Evolutionary conservation across 2,329 filamentous ascomycete genomes (phyloP).

Genomic region (Diaporthe sp.): DNA sequence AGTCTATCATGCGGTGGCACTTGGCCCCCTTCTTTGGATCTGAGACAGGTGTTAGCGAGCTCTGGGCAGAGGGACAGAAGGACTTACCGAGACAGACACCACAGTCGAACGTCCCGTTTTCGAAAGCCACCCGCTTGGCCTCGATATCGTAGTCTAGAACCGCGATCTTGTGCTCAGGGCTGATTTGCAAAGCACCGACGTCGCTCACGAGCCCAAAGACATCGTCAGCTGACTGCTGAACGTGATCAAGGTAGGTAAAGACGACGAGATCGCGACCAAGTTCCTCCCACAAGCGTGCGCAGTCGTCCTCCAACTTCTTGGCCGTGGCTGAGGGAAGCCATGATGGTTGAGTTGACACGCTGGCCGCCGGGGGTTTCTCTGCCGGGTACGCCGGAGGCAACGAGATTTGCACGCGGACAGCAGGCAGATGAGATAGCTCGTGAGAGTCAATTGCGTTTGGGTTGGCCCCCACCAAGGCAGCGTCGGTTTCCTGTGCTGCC

Average conservation of each 20-base stretch:
- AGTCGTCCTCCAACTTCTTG: slow-evolving; percentile 63
- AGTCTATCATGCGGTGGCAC: slow-evolving; percentile 86
- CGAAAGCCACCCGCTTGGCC: slow-evolving; percentile 80
- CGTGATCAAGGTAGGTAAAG: slow-evolving; percentile 74
- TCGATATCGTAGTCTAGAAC: slow-evolving; percentile 84
- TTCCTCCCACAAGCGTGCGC: slow-evolving; percentile 71
- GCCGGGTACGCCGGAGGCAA: slow-evolving; percentile 72
- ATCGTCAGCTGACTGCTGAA: slow-evolving; percentile 69
- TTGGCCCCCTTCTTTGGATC: slow-evolving; percentile 89
- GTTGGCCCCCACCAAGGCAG: slow-evolving; percentile 20
- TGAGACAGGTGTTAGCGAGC: slow-evolving; percentile 46
- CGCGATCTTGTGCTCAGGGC: slow-evolving; percentile 73
- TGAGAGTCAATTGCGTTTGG: slow-evolving; percentile 57
- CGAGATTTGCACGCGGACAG: slow-evolving; percentile 64
- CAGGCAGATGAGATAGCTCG: slow-evolving; percentile 68
- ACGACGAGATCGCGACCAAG: slow-evolving; percentile 69
- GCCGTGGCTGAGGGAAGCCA: slow-evolving; percentile 68
- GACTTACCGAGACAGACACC: slow-evolving; percentile 80
- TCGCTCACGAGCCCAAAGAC: slow-evolving; percentile 69
- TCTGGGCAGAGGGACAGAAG: background rate
- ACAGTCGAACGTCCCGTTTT: slow-evolving; percentile 88
- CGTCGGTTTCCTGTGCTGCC: slow-evolving; percentile 34
- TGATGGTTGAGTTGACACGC: slow-evolving; percentile 65
- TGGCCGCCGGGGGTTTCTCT: slow-evolving; percentile 61
- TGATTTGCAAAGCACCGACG: slow-evolving; percentile 63